A percentile compares a stretch with the other conserved stretches of the same genome.
These are phyloP conservation scores for Lecanosticta acicola DNA, from an alignment of 2,329 filamentous ascomycete genomes.

Conservation along the genomic window DNA sequence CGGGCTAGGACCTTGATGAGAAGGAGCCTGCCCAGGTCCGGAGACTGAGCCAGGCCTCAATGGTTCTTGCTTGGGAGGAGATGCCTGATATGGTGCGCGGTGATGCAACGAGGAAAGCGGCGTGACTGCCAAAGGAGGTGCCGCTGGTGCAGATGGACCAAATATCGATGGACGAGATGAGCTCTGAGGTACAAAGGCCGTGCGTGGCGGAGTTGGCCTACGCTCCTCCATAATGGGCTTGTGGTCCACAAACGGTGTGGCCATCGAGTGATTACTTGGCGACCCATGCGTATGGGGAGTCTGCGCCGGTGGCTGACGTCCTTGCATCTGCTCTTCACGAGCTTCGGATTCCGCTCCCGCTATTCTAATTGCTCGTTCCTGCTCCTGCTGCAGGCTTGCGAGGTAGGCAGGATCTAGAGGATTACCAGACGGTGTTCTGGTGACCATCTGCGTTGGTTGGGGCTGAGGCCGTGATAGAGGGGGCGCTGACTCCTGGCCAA, in stretches of 20 bases:
- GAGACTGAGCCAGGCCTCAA: slow-evolving; percentile 28
- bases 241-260: slow-evolving; percentile 21
- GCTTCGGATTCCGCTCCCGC: slow-evolving; percentile 25
- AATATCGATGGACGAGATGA: slow-evolving; percentile 16
- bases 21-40: slow-evolving; percentile 11
- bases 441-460: slow-evolving; percentile 9
- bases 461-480: slow-evolving; percentile 20
- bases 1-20: slow-evolving; percentile 3
- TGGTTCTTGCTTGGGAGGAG: slow-evolving; percentile 30
- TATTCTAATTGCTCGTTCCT: slow-evolving; percentile 29
- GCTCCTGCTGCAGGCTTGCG: slow-evolving; percentile 27
- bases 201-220: slow-evolving; percentile 24
- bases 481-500: slow-evolving; percentile 17
- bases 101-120: slow-evolving; percentile 18
- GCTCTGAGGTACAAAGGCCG: slow-evolving; percentile 13
- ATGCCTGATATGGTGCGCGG: slow-evolving; percentile 23
- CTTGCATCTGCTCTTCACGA: slow-evolving; percentile 22
- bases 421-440: slow-evolving; percentile 14
- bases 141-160: slow-evolving; percentile 8
- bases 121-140: slow-evolving; percentile 12
- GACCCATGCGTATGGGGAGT: slow-evolving; percentile 25
- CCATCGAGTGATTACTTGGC: slow-evolving; percentile 22
- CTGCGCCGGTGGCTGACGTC: slow-evolving; percentile 11
- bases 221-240: slow-evolving; percentile 29
- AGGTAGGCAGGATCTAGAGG: slow-evolving; percentile 23